These are phyloP conservation scores for Cyathus striatus DNA, from an alignment of 768 basidiomycete genomes.

Conservation along the genomic window DNA sequence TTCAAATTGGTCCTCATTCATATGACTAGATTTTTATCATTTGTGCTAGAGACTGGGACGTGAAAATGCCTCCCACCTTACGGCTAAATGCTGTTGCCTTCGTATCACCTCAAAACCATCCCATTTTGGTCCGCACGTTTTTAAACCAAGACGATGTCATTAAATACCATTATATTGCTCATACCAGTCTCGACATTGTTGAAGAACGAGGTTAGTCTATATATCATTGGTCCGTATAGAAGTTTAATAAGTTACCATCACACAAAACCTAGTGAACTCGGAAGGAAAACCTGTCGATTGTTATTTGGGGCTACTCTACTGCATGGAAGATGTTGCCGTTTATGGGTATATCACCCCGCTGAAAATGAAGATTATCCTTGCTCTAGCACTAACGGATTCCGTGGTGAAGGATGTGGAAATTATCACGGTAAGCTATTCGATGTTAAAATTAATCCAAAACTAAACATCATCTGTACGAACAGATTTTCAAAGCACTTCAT, in stretches of 20 bases:
- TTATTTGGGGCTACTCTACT: conserved; percentile 81
- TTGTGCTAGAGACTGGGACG: neutral
- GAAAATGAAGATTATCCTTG: conserved; percentile 83
- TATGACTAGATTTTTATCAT: neutral
- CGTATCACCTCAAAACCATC: conserved; percentile 80
- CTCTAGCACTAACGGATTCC: conserved; percentile 73
- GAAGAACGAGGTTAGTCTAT: conserved; percentile 76
- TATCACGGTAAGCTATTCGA: conserved; percentile 47
- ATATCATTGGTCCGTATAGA: neutral
- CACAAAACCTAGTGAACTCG: conserved; percentile 28
- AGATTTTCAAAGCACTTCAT: conserved; percentile 89
- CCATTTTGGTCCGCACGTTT: conserved; percentile 74
- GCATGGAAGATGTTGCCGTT: conserved; percentile 91
- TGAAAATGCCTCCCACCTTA: conserved; percentile 58
- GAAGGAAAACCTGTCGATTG: conserved; percentile 66
- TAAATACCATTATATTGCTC: conserved; percentile 89
- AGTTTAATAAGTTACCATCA: neutral
- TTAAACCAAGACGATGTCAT: conserved; percentile 51
- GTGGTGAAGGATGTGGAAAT: conserved; percentile 80
- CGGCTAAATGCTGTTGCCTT: conserved; percentile 81
- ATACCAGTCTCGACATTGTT: conserved; percentile 85
- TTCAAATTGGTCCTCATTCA: too few relatives aligned
- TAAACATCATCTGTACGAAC: conserved; percentile 1
- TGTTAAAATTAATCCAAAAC: neutral
- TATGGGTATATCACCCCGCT: conserved; percentile 90